phyloP scores from a whole-genome alignment of 768 basidiomycete genomes.

The Thelephora ganbajun region DNA sequence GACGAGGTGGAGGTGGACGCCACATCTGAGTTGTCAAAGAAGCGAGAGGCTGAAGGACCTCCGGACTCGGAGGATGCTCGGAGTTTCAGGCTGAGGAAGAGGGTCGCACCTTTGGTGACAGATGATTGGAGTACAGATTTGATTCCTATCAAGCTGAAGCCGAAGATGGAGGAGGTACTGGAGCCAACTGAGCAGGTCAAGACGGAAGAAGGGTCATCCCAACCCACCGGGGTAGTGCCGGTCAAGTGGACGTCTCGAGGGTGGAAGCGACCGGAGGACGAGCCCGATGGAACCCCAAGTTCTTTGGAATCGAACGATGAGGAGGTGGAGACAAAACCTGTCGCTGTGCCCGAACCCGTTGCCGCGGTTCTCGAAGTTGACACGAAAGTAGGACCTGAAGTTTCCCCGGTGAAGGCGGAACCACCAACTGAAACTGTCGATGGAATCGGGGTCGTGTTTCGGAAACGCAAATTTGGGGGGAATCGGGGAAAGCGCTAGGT shows the following conservation, averaged over 20 bases:
- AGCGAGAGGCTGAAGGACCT: slow-evolving; percentile 14
- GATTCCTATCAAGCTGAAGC: slow-evolving; percentile 49
- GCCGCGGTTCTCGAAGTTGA: slow-evolving; percentile 1
- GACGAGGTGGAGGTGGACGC: slow-evolving; percentile 6
- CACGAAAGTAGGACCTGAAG: slow-evolving; percentile 6
- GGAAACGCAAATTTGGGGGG: slow-evolving; percentile 12
- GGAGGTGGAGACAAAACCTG: background rate
- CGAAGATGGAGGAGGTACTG: slow-evolving; percentile 30
- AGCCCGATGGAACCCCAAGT: slow-evolving; percentile 1
- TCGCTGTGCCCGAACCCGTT: background rate
- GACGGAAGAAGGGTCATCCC: background rate
- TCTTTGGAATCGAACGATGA: background rate
- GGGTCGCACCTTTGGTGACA: slow-evolving; percentile 30
- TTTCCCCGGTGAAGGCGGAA: slow-evolving; percentile 1
- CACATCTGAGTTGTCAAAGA: slow-evolving; percentile 6
- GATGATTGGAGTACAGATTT: slow-evolving; percentile 69
- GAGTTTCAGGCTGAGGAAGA: slow-evolving; percentile 55
- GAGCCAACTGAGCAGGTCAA: slow-evolving; percentile 3
- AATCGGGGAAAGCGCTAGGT: background rate
- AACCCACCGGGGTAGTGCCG: slow-evolving; percentile 5
- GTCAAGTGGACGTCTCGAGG: slow-evolving; percentile 16
- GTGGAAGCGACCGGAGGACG: slow-evolving; percentile 15
- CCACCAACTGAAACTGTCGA: slow-evolving; percentile 1
- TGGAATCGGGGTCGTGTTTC: slow-evolving; percentile 11
- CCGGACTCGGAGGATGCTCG: slow-evolving; percentile 38